These are phyloP conservation scores for Gossypium laxum DNA, from an alignment of 441 rosid genomes.

Conservation along the genomic window DNA sequence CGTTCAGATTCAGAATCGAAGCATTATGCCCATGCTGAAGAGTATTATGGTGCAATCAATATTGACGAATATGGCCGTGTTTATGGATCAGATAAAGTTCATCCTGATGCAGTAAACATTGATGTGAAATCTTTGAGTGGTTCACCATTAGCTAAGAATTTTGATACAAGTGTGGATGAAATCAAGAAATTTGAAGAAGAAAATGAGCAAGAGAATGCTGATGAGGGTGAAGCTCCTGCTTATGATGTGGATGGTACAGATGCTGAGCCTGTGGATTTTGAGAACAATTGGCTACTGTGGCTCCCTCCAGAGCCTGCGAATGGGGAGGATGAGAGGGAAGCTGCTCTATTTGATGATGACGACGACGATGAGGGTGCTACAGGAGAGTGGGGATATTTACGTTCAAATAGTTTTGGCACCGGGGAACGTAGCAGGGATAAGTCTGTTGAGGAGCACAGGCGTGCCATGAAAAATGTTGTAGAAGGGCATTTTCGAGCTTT, in stretches of 20 bases:
- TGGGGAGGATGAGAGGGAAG: conserved; percentile 65
- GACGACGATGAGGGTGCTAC: conserved; percentile 41
- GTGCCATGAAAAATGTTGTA: conserved; percentile 56
- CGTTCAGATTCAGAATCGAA: conserved; percentile 33
- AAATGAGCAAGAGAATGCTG: conserved; percentile 24
- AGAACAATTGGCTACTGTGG: conserved; percentile 53
- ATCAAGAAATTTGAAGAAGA: conserved; percentile 27
- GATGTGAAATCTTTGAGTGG: conserved; percentile 21
- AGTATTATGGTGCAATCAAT: conserved; percentile 33
- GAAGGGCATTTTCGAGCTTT: conserved; percentile 73
- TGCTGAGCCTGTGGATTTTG: conserved; percentile 51
- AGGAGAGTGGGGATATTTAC: conserved; percentile 67
- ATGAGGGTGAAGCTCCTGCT: conserved; percentile 33
- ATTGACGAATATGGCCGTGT: conserved; percentile 28
- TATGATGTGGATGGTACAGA: conserved; percentile 35
- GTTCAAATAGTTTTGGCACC: conserved; percentile 45
- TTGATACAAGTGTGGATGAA: conserved; percentile 26
- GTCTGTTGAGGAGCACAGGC: conserved; percentile 41
- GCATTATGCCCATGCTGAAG: conserved; percentile 31
- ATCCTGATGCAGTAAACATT: conserved; percentile 29
- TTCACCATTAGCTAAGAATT: conserved; percentile 31
- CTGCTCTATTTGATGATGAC: conserved; percentile 40
- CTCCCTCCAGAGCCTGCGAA: conserved; percentile 69
- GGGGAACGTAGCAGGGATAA: conserved; percentile 46
- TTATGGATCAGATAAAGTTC: conserved; percentile 31